Evolutionary conservation across 441 rosid genomes (phyloP).

Genomic region (Lepidium campestre): DNA sequence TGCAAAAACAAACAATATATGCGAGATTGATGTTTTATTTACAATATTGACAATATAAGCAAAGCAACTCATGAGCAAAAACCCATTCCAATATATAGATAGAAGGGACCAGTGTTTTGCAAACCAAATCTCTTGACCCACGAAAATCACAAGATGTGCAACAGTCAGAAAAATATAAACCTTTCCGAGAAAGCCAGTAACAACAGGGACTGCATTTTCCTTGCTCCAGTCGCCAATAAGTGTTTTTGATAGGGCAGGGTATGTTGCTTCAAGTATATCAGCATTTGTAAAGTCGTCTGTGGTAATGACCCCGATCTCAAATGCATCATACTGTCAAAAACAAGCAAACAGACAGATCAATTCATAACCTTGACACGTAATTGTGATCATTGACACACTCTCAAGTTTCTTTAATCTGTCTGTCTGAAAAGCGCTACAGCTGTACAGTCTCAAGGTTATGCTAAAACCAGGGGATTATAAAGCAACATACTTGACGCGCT

Average conservation of each 20-base stretch:
- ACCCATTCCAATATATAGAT: background rate
- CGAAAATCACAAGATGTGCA: background rate
- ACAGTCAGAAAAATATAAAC: conserved; percentile 27
- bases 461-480: background rate
- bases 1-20: conserved; percentile 19
- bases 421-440: background rate
- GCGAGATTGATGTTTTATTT: background rate
- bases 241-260: conserved; percentile 84
- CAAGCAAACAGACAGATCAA: background rate
- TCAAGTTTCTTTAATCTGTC: background rate
- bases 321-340: conserved; percentile 83
- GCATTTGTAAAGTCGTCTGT: conserved; percentile 97
- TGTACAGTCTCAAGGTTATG: background rate
- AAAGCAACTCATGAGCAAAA: background rate
- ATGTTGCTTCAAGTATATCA: conserved; percentile 90
- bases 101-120: background rate
- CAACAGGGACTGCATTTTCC: conserved; percentile 83
- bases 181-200: conserved; percentile 96
- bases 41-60: background rate
- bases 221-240: conserved; percentile 62
- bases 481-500: conserved; percentile 73
- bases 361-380: no score
- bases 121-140: background rate
- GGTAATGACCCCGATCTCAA: conserved; percentile 81
- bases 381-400: background rate